Percentiles rank a stretch among this genome's conserved stretches.
Evolutionary conservation across 1,284 basidiomycete genomes (phyloP).

Genomic region (Ganoderma lingzhi): DNA sequence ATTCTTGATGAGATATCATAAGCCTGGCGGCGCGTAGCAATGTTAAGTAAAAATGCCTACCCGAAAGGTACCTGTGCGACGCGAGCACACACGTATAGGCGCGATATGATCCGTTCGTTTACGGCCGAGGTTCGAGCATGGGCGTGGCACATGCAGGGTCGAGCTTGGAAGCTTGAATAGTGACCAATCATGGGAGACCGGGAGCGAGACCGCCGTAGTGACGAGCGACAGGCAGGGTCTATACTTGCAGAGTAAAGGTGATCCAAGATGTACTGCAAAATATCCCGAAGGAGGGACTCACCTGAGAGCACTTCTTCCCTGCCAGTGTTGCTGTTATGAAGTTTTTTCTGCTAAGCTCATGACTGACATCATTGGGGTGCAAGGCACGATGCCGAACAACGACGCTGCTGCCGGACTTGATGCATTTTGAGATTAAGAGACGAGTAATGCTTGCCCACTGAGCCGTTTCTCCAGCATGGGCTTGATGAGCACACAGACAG

Average conservation of each 20-base stretch:
- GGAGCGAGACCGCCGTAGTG: neutral
- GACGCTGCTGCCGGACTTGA: too few species aligned
- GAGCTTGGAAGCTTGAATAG: neutral
- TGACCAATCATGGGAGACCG: neutral
- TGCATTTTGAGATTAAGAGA: neutral
- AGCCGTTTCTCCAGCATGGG: neutral
- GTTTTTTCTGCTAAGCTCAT: too few species aligned
- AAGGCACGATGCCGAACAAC: too few species aligned
- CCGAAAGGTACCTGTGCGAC: neutral
- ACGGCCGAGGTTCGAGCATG: too few species aligned
- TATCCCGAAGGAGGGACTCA: neutral
- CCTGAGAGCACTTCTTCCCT: neutral
- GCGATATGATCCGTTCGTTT: neutral
- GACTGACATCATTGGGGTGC: too few species aligned
- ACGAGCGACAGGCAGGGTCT: neutral
- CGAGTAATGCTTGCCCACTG: neutral
- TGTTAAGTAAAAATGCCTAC: neutral
- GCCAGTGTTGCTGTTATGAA: neutral
- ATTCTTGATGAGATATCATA: too few species aligned
- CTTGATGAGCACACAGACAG: neutral
- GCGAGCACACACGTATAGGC: neutral
- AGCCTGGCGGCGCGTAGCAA: neutral
- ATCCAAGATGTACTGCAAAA: neutral
- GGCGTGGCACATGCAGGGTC: neutral
- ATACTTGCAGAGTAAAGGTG: neutral